Evolutionary conservation across 73 alveolate species (phyloP).

Genomic region (Blepharisma japonicum): DNA sequence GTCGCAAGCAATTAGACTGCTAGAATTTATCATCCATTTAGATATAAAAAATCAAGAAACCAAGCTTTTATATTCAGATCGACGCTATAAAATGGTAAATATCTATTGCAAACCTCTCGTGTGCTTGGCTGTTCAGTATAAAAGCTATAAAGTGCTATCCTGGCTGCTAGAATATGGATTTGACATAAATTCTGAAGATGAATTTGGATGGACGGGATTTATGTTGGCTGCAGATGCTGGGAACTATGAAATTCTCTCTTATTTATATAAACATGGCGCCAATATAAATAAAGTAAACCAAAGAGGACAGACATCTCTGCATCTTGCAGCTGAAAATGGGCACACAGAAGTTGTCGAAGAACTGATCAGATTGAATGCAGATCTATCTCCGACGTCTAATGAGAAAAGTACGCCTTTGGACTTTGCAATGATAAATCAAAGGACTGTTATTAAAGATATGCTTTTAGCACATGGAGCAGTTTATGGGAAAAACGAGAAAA

Average conservation of each 20-base stretch:
- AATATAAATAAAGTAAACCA: not conserved
- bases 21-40: not conserved
- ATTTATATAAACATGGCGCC: slow-evolving; percentile 10
- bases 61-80: not conserved
- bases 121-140: not conserved
- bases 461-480: slow-evolving; percentile 22
- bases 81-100: not conserved
- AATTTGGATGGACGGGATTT: not conserved
- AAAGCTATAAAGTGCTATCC: not conserved
- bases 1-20: not conserved
- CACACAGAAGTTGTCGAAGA: not conserved
- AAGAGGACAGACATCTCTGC: slow-evolving; percentile 15
- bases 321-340: slow-evolving; percentile 19
- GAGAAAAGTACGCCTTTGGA: not conserved
- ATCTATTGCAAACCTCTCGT: not conserved
- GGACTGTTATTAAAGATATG: not conserved
- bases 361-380: slow-evolving; percentile 3
- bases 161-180: not conserved
- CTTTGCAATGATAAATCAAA: slow-evolving; percentile 13
- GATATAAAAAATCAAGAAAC: not conserved
- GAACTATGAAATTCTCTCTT: not conserved
- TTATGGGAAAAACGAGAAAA: not conserved
- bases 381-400: not conserved
- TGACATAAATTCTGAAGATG: slow-evolving; percentile 7
- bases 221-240: not conserved